Percentiles rank a stretch among this genome's conserved stretches.
phyloP scores from a whole-genome alignment of 371 early-diverging fungal species.

The Parasitella parasitica region DNA sequence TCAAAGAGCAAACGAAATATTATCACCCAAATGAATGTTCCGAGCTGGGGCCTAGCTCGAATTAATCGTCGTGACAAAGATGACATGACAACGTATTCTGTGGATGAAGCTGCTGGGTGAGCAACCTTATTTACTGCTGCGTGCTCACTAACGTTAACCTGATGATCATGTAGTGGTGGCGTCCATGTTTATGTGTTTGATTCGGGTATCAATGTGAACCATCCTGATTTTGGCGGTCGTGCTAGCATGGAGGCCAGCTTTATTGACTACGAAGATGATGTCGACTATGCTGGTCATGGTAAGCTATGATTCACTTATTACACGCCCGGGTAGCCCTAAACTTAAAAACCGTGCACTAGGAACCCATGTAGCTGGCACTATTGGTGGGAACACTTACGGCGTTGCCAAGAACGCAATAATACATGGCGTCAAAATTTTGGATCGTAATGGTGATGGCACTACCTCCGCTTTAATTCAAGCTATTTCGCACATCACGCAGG shows the following conservation, averaged over 20 bases:
- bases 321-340: not conserved
- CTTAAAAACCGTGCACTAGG: constrained; percentile 30
- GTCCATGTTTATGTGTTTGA: constrained; percentile 75
- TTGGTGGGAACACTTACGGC: constrained; percentile 62
- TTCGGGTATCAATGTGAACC: constrained; percentile 69
- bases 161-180: constrained; percentile 53
- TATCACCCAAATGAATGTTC: constrained; percentile 30
- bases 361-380: constrained; percentile 72
- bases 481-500: constrained; percentile 26
- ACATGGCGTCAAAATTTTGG: constrained; percentile 68
- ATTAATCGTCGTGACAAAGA: constrained; percentile 44
- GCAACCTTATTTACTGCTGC: not conserved
- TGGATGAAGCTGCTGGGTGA: constrained; percentile 51
- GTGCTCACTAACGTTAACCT: not conserved
- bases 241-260: constrained; percentile 72
- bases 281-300: constrained; percentile 58
- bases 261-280: constrained; percentile 39
- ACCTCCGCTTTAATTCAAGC: constrained; percentile 34
- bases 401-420: constrained; percentile 65
- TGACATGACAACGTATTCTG: constrained; percentile 35
- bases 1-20: constrained; percentile 2
- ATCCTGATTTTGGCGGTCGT: constrained; percentile 83
- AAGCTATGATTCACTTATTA: not conserved
- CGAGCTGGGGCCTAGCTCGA: constrained; percentile 65
- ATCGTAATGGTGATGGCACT: constrained; percentile 50